Evolutionary conservation across 352 stramenopile genomes (phyloP).

Genomic region (Pythium scleroteichum): DNA sequence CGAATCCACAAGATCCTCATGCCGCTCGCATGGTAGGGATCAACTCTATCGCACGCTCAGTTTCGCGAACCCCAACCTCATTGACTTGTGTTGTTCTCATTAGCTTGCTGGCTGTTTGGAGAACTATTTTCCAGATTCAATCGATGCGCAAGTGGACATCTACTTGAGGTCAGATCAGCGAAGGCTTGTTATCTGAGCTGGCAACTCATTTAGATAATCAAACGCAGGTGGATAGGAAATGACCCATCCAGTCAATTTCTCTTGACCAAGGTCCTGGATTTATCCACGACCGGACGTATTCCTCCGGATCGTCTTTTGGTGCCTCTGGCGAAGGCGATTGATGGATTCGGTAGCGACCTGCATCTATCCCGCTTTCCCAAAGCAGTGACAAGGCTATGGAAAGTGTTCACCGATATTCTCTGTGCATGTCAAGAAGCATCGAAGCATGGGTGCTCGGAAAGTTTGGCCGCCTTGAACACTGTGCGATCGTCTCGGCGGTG

Average conservation of each 20-base stretch:
- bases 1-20: slow-evolving; percentile 57
- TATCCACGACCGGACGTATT: slow-evolving; percentile 42
- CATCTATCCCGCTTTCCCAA: slow-evolving; percentile 44
- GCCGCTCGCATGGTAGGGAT: slow-evolving; percentile 64
- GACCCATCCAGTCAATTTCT: slow-evolving; percentile 47
- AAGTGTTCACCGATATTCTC: slow-evolving; percentile 51
- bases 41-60: neutral
- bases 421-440: slow-evolving; percentile 24
- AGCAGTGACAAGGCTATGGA: slow-evolving; percentile 44
- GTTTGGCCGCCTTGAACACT: neutral
- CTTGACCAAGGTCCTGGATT: slow-evolving; percentile 53
- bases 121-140: slow-evolving; percentile 32
- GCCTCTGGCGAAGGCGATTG: slow-evolving; percentile 46
- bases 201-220: too few species aligned
- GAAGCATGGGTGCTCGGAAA: neutral
- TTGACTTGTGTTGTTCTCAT: neutral
- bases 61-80: neutral
- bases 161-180: slow-evolving; percentile 21
- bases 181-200: too few species aligned
- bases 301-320: slow-evolving; percentile 37
- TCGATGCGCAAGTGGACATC: slow-evolving; percentile 21
- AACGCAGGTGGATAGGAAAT: slow-evolving; percentile 53
- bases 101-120: slow-evolving; percentile 30
- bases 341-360: slow-evolving; percentile 57
- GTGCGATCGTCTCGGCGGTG: slow-evolving; percentile 30